Evolutionary conservation across 768 basidiomycete species (phyloP), one percentile per base, ranked within the genome.

Genomic region (Rhodotorula graminis): DNA sequence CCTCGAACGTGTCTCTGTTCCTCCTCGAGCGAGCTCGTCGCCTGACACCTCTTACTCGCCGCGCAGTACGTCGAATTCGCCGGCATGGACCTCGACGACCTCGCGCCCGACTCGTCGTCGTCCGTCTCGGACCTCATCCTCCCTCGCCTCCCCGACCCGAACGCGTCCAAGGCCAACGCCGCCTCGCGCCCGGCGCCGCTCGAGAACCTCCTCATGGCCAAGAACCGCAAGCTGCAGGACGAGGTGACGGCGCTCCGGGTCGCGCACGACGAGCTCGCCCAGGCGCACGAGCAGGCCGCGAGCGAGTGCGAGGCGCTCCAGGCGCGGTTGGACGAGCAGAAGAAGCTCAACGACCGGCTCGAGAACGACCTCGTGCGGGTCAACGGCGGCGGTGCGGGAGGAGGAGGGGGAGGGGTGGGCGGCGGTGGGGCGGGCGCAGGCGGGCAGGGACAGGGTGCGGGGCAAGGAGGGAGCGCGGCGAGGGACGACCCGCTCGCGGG

Each of bases 31-130:
- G 23, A 12, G 23, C 50, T 8, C 23, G 25, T 0, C 3, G 11
- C 8, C 21, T 15, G 5, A n/a, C 27, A 37, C 37, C 37, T 9
- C 37, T 37, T 37, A 4, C 37, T 37, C n/a, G 37, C 37, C 25
- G 11, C 12, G 29, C 76, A 98, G 96, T 97, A 89, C 76, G 94
- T 99, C 69, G 95, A 98, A 79, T 98, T 98, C 79, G 89, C 91
- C 14, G 92, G 92, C 16, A 85, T 92, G 44, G 92, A 95, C 49
- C 88, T 90, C 63, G 86, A 85, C 27, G 87, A 87, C 31, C 49
- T 61, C 1, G 46, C 68, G 2, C 50, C 55, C 55, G 65, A 44
- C 23, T 61, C 67, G 0, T 52, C 57, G 14, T 46, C 53, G 2
- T n/a, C 65, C 33, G 76, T 77, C 23, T 69, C 71, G 50, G 76